Conservation (phyloP, 768 basidiomycete species). For the Tulasnella sp. region DNA sequence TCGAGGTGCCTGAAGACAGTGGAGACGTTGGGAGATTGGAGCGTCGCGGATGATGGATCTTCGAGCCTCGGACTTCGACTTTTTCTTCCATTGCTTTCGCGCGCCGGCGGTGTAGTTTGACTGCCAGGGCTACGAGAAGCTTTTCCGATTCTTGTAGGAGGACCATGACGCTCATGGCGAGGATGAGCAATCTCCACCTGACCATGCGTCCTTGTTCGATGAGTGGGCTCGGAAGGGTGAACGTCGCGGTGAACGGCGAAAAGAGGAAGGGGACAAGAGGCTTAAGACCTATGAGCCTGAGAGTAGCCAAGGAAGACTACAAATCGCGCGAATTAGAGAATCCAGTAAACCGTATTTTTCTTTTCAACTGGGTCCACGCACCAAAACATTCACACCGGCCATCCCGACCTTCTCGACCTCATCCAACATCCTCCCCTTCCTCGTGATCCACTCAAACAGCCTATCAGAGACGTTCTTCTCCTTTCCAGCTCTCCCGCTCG, state of each 20-base stretch:
- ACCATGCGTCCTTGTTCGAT: neutral
- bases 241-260: constrained; percentile 17
- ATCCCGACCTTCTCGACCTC: constrained; percentile 14
- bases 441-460: neutral
- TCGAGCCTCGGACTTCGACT: neutral
- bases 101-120: neutral
- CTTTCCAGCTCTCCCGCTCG: neutral
- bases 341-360: neutral
- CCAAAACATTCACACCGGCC: constrained; percentile 14
- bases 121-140: neutral
- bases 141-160: neutral
- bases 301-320: constrained; percentile 16
- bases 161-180: neutral
- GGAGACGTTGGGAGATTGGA: neutral
- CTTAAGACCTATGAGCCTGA: constrained; percentile 14
- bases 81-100: neutral
- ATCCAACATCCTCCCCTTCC: constrained; percentile 11
- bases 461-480: neutral
- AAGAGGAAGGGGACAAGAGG: constrained; percentile 21
- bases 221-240: constrained; percentile 16
- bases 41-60: neutral
- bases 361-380: neutral
- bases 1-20: neutral
- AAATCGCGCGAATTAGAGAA: neutral
- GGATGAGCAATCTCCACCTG: neutral